These are phyloP conservation scores for Terana coerulea DNA, from an alignment of 768 basidiomycete species.

Conservation along the genomic window DNA sequence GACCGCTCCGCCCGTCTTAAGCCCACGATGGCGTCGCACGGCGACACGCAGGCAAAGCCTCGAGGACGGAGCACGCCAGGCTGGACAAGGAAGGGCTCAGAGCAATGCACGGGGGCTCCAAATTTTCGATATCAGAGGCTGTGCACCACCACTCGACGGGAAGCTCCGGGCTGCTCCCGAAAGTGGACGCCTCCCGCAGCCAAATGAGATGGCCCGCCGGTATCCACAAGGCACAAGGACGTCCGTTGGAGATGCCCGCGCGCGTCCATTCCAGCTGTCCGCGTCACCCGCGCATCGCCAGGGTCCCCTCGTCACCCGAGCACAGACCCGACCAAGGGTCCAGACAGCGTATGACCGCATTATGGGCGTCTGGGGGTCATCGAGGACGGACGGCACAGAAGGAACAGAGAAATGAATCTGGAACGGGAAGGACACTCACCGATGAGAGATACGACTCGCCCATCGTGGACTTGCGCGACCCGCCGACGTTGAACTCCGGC, in stretches of 20 bases:
- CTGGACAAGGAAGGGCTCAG: background rate
- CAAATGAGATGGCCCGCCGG: background rate
- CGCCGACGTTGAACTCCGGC: background rate
- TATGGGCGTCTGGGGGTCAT: background rate
- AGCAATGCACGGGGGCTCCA: background rate
- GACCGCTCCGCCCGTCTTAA: too few relatives aligned
- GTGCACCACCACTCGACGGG: background rate
- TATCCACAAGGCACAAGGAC: background rate
- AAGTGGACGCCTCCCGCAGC: background rate
- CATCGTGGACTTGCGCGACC: background rate
- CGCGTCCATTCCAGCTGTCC: background rate
- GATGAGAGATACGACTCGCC: background rate
- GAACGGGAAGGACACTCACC: background rate
- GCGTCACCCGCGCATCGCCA: too few relatives aligned
- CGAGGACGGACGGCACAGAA: background rate
- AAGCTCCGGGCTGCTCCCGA: background rate
- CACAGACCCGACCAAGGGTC: background rate
- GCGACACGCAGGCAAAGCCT: too few relatives aligned
- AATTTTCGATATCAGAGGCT: background rate
- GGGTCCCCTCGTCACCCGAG: too few relatives aligned
- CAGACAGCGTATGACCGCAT: background rate
- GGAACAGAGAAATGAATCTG: background rate
- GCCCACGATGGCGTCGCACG: too few relatives aligned
- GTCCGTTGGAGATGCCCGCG: background rate
- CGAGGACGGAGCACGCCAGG: background rate